Conservation (phyloP, 768 basidiomycete genomes). For the Phanerochaete sordida region DNA sequence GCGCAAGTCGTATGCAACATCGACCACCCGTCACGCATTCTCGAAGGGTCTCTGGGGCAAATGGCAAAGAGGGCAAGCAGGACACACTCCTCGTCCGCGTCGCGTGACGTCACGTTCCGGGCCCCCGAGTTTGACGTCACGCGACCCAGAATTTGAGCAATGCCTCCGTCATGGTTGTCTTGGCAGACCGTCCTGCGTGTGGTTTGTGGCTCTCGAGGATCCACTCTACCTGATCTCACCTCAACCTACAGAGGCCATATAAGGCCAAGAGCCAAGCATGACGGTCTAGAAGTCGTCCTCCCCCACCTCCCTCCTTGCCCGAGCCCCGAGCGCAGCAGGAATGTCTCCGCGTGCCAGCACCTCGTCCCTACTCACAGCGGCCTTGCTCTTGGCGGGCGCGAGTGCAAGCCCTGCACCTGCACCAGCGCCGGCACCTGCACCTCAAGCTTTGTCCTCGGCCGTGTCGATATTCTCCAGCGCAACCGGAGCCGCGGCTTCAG, state of each 20-base stretch:
- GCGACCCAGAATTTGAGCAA: not conserved
- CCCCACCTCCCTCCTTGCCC: not conserved
- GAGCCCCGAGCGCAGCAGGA: not conserved
- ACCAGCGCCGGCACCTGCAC: slow-evolving; percentile 4
- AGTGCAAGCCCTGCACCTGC: not conserved
- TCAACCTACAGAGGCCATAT: too few species aligned
- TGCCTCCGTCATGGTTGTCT: not conserved
- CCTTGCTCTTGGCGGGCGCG: not conserved
- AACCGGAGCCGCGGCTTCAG: slow-evolving; percentile 7
- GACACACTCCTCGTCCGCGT: not conserved
- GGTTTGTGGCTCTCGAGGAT: not conserved
- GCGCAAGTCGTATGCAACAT: too few species aligned
- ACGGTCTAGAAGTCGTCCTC: not conserved
- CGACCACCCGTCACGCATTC: too few species aligned
- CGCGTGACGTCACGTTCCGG: not conserved
- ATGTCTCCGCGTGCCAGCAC: not conserved
- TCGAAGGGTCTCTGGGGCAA: too few species aligned
- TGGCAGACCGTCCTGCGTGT: not conserved
- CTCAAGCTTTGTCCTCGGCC: not conserved
- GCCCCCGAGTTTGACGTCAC: not conserved
- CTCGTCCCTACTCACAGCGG: not conserved
- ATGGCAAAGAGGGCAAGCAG: too few species aligned
- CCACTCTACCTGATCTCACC: not conserved
- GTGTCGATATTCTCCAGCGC: slow-evolving; percentile 5
- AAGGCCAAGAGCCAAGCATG: not conserved